A percentile compares a stretch with the other conserved stretches of the same genome.
phyloP scores from a whole-genome alignment of 1,284 basidiomycete species.

The Filobasidium uniguttulatum region DNA sequence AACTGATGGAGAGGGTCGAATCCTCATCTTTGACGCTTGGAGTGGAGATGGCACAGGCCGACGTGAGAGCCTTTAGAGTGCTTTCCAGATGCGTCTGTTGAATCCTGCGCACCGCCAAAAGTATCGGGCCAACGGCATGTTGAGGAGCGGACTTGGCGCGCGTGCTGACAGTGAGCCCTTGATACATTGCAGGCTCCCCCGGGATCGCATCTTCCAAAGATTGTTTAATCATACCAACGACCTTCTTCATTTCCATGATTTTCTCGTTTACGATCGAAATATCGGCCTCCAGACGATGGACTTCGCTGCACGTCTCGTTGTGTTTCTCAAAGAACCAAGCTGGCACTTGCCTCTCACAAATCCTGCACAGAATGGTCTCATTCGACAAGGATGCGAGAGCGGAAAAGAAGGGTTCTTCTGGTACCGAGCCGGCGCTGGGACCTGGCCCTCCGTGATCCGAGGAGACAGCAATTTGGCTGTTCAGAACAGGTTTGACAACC shows the following conservation, averaged over 20 bases:
- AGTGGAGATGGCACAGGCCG: slow-evolving; percentile 68
- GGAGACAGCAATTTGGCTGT: slow-evolving; percentile 24
- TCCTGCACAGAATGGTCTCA: slow-evolving; percentile 58
- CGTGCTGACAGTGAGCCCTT: slow-evolving; percentile 42
- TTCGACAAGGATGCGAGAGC: slow-evolving; percentile 8
- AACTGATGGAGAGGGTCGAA: slow-evolving; percentile 75
- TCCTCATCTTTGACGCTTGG: slow-evolving; percentile 85
- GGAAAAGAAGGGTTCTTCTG: slow-evolving; percentile 2
- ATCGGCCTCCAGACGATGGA: slow-evolving; percentile 90
- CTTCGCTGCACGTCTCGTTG: slow-evolving; percentile 96
- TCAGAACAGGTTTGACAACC: slow-evolving; percentile 79
- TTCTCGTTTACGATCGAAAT: slow-evolving; percentile 88
- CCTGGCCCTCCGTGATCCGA: background rate
- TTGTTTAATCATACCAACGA: slow-evolving; percentile 56
- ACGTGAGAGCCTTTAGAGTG: slow-evolving; percentile 67
- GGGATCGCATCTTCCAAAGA: slow-evolving; percentile 41
- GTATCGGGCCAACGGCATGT: slow-evolving; percentile 37
- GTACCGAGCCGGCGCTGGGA: background rate
- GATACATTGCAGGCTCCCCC: slow-evolving; percentile 56
- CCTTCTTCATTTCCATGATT: slow-evolving; percentile 68
- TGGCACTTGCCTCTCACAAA: slow-evolving; percentile 92
- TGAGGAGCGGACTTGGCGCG: slow-evolving; percentile 7
- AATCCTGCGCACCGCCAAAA: slow-evolving; percentile 64
- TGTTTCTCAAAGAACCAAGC: slow-evolving; percentile 99
- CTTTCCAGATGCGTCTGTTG: slow-evolving; percentile 64